A percentile compares a stretch with the other conserved stretches of the same genome.
Conservation (phyloP, 2,329 filamentous ascomycete species). For the Coniosporium tulheliwenetii region DNA sequence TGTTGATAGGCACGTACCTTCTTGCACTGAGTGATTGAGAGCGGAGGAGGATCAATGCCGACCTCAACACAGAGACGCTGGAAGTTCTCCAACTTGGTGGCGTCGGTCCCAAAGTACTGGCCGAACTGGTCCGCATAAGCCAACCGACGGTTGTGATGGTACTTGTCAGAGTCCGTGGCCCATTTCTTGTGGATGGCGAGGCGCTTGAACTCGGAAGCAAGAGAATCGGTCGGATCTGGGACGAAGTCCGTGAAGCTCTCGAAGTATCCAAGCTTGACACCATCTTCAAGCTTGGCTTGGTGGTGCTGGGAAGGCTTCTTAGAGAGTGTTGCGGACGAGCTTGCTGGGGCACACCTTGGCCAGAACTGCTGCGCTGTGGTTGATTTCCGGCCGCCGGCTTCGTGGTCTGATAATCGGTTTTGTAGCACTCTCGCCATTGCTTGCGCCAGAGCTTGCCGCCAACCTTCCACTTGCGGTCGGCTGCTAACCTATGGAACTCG, state of each 20-base stretch:
- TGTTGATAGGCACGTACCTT: constrained; percentile 3
- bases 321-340: too few species aligned
- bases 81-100: constrained; percentile 3
- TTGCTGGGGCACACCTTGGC: too few species aligned
- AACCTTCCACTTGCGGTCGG: not conserved
- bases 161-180: not conserved
- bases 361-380: not conserved
- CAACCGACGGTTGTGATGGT: not conserved
- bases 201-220: not conserved
- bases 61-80: constrained; percentile 5
- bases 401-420: not conserved
- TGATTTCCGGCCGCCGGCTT: not conserved
- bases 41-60: not conserved
- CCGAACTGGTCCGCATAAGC: not conserved
- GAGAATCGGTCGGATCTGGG: not conserved
- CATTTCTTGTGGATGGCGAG: not conserved
- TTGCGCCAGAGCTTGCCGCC: not conserved
- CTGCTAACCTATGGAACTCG: not conserved
- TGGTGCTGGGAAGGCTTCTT: too few species aligned
- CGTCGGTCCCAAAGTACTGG: not conserved
- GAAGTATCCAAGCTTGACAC: not conserved
- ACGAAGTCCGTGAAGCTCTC: not conserved
- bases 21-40: constrained; percentile 5
- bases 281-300: too few species aligned
- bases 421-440: not conserved